Base-by-base conservation (phyloP, 352 stramenopile species). In the Globisporangium splendens region DNA sequence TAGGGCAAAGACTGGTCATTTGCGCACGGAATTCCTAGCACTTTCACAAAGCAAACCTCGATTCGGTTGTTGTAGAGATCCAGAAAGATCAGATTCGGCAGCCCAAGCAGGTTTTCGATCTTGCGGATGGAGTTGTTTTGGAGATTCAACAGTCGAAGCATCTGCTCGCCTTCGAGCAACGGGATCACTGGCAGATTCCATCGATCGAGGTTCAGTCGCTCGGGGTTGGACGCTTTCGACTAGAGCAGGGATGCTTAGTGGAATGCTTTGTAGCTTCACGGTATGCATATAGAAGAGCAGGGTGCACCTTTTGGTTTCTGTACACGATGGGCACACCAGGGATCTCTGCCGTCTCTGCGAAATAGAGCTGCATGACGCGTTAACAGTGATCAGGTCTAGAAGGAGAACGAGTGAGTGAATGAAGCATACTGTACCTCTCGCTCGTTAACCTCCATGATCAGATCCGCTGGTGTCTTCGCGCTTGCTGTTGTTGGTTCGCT, bases 11-110 rank as follows among this genome's bases (percentile, higher is more conserved):
- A 31, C 21, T 44, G 17, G 28, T 20, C 17, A 59, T 14, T 17
- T 17, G 14, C 15, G 1, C 48, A 31, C 5, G 5, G 24, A 2
- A 31, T 31, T 5, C 24, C 24, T 5, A 31, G 24, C 24, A 43
- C 8, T 43, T 17, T 8, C 38, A 43, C 38, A 35, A 21, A 44
- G 5, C 13, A 31, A 71, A 89, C 76, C 67, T 93, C 83, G 21
- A 98, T 88, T 11, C 83, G 69, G 64, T 98, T 98, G 66, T 97
- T 96, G 73, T 97, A 97, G 14, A 98, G 69, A 43, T 98, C 90
- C 0, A 98, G 63, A 46, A 97, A 98, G 35, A 98, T 97, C 44
- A 98, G 66, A 59, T 96, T 97, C 0, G 84, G 81, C 5, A 98
- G 67, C 17, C 84, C 79, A 8, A 82, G 46, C 15, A 97, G 64